phyloP scores from a whole-genome alignment of 306 rosid species.

The Cercis canadensis region DNA sequence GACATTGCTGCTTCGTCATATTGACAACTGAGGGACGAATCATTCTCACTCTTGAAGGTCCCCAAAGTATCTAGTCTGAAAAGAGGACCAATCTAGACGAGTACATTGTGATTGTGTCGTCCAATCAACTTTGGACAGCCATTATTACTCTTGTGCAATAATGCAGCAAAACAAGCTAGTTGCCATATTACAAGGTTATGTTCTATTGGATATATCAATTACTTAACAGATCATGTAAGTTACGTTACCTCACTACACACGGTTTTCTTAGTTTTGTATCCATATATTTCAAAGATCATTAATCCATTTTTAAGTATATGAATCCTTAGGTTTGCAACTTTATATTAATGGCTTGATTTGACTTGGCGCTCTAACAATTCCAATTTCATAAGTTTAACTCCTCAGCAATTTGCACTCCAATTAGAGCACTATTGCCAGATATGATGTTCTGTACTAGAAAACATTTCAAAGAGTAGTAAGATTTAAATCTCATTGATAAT shows the following conservation, averaged over 20 bases:
- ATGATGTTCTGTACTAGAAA: too few species aligned
- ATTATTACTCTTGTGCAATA: constrained; percentile 24
- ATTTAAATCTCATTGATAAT: too few species aligned
- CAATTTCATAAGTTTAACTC: background rate
- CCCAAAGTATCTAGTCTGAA: constrained; percentile 33
- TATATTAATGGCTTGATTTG: background rate
- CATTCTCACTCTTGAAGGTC: constrained; percentile 42
- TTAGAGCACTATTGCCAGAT: background rate
- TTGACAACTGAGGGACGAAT: constrained; percentile 41
- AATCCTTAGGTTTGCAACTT: background rate
- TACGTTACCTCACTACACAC: too few species aligned
- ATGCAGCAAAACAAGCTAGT: background rate
- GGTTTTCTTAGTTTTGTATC: too few species aligned
- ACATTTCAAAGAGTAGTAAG: too few species aligned
- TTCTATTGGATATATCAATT: background rate
- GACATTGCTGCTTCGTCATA: constrained; percentile 47
- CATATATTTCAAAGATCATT: background rate
- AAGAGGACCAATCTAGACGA: constrained; percentile 3
- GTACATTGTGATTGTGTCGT: constrained; percentile 29
- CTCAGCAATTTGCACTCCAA: background rate
- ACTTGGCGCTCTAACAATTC: background rate
- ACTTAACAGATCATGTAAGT: too few species aligned
- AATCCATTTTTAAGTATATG: background rate
- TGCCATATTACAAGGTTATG: background rate
- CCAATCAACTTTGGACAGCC: constrained; percentile 31